phyloP scores from a whole-genome alignment of 768 basidiomycete genomes.

The Crucibulum laeve region DNA sequence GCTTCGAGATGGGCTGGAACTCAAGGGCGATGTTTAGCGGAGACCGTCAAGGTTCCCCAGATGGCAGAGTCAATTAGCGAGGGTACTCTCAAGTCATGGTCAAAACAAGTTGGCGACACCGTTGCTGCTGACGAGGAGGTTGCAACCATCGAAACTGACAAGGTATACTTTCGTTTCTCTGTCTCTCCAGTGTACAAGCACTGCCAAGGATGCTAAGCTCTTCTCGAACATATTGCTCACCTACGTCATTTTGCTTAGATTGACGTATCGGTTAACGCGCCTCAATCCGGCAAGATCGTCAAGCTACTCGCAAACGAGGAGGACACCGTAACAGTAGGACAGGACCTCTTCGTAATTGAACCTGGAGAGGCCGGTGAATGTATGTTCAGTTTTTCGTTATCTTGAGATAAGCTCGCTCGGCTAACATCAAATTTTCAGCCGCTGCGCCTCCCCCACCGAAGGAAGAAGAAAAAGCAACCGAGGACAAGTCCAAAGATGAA shows the following conservation, averaged over 20 bases:
- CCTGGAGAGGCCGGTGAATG: conserved; percentile 62
- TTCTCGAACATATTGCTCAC: conserved; percentile 1
- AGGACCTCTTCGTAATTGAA: conserved; percentile 91
- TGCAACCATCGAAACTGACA: conserved; percentile 98
- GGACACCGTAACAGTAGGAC: conserved; percentile 90
- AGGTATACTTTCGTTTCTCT: conserved; percentile 59
- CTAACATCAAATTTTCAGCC: conserved; percentile 7
- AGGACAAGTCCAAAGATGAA: conserved; percentile 28
- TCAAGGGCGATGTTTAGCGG: conserved; percentile 35
- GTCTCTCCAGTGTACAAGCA: background rate
- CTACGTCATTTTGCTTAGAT: conserved; percentile 65
- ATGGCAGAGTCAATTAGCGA: conserved; percentile 99
- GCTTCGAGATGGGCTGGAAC: background rate
- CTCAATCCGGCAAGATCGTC: conserved; percentile 80
- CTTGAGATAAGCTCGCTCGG: background rate
- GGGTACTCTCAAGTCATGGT: conserved; percentile 93
- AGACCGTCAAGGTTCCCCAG: conserved; percentile 92
- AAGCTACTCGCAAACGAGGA: conserved; percentile 88
- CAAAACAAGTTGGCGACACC: conserved; percentile 87
- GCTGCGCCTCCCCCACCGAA: conserved; percentile 28
- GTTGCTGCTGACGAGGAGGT: conserved; percentile 94
- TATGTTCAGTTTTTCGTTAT: conserved; percentile 20
- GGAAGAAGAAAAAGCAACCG: conserved; percentile 21
- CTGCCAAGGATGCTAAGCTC: conserved; percentile 5
- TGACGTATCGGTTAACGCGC: conserved; percentile 95